These are phyloP conservation scores for Viridothelium virens DNA, from an alignment of 495 filamentous ascomycete species.

Conservation along the genomic window DNA sequence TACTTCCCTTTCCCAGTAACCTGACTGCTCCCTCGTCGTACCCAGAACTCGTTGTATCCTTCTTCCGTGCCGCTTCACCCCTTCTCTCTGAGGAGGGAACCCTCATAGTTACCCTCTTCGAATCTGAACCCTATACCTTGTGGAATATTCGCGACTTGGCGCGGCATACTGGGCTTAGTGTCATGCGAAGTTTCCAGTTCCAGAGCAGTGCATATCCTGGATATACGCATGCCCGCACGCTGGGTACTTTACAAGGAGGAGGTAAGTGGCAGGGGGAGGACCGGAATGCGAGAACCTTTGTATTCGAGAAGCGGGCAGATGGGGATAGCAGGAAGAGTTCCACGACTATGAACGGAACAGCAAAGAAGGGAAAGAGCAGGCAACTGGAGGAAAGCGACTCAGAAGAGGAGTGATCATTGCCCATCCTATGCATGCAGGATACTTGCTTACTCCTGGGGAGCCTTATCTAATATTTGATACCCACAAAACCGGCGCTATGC, in stretches of 20 bases:
- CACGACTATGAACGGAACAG: neutral
- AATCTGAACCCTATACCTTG: conserved; percentile 84
- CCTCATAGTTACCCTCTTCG: conserved; percentile 82
- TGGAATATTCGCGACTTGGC: conserved; percentile 90
- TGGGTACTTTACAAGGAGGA: conserved; percentile 63
- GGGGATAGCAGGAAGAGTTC: neutral
- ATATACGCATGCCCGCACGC: conserved; percentile 79
- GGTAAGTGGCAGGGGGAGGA: conserved; percentile 40
- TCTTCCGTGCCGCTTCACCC: conserved; percentile 55
- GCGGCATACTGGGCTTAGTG: conserved; percentile 65
- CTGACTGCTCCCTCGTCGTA: conserved; percentile 8
- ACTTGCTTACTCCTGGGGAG: neutral
- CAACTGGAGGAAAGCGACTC: no score
- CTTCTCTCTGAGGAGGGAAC: conserved; percentile 49
- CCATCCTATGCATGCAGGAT: neutral
- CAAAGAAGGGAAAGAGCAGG: neutral
- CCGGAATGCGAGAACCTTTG: conserved; percentile 42
- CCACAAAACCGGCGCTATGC: neutral
- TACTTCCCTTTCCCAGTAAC: neutral
- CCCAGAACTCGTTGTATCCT: conserved; percentile 66
- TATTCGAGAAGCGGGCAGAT: conserved; percentile 30
- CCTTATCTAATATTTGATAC: neutral
- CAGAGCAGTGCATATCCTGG: conserved; percentile 66
- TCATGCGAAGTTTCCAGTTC: conserved; percentile 72
- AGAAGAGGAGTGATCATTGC: neutral